Evolutionary conservation across 106 monocot genomes (phyloP).

Genomic region (Allium fistulosum): DNA sequence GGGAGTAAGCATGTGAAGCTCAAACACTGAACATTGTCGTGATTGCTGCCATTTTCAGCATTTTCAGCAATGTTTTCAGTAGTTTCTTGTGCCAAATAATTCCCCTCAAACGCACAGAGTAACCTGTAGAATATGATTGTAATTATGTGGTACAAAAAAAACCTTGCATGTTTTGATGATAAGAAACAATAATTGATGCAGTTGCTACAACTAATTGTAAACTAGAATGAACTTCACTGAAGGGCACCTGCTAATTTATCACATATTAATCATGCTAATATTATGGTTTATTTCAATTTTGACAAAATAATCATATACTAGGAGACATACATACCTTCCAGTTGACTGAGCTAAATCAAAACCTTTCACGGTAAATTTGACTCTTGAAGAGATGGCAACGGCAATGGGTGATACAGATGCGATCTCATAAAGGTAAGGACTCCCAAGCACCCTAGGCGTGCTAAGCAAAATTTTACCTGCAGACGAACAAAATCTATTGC

Average conservation of each 20-base stretch:
- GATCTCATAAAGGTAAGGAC: constrained; percentile 30
- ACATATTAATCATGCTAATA: no score
- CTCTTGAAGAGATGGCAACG: constrained; percentile 39
- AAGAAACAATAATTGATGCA: not conserved
- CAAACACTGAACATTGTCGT: constrained; percentile 16
- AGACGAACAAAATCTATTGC: not conserved
- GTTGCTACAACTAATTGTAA: no score
- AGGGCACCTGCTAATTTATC: no score
- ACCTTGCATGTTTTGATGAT: not conserved
- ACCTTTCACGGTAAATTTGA: constrained; percentile 62
- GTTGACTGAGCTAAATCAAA: constrained; percentile 32
- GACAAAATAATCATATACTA: not conserved
- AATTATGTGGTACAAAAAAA: no score
- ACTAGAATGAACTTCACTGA: no score
- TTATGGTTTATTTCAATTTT: not conserved
- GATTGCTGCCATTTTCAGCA: constrained; percentile 6
- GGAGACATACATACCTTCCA: constrained; percentile 21
- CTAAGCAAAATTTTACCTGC: constrained; percentile 60
- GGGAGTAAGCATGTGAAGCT: constrained; percentile 58
- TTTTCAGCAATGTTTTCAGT: constrained; percentile 14
- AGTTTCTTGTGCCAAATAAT: constrained; percentile 54
- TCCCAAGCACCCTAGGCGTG: constrained; percentile 17
- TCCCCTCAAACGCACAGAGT: constrained; percentile 83
- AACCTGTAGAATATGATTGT: constrained; percentile 30
- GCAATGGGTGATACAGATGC: constrained; percentile 57